Evolutionary conservation across 2,329 filamentous ascomycete genomes (phyloP).

Genomic region (Apiospora kogelbergensis): DNA sequence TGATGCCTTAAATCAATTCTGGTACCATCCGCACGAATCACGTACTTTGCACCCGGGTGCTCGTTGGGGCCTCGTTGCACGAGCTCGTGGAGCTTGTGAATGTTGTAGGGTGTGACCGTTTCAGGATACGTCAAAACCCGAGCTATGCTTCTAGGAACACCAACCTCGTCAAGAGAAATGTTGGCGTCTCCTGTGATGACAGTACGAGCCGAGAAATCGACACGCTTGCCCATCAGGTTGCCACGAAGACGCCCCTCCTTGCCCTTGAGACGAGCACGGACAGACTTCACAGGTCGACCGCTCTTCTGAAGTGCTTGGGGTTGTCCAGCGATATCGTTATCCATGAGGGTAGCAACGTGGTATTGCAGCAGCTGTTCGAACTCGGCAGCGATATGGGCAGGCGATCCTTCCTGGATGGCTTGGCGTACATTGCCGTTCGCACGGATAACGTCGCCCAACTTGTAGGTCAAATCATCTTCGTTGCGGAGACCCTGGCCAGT

Average conservation of each 20-base stretch:
- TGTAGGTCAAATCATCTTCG: constrained; percentile 99
- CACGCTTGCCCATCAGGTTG: constrained; percentile 99
- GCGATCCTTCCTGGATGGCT: constrained; percentile 87
- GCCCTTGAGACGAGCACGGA: constrained; percentile 95
- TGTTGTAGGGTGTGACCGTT: constrained; percentile 97
- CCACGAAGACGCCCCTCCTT: constrained; percentile 97
- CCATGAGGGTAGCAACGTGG: constrained; percentile 99
- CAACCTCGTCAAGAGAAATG: constrained; percentile 92
- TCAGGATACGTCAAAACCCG: constrained; percentile 93
- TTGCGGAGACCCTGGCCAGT: constrained; percentile 89
- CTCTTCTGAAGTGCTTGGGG: constrained; percentile 96
- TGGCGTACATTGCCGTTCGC: constrained; percentile 94
- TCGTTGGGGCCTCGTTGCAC: constrained; percentile 93
- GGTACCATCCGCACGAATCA: constrained; percentile 90
- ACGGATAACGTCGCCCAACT: constrained; percentile 96
- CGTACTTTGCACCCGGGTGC: constrained; percentile 94
- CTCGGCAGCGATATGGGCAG: constrained; percentile 85
- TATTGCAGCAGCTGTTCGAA: constrained; percentile 94
- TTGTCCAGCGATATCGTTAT: constrained; percentile 96
- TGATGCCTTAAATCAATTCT: constrained; percentile 94
- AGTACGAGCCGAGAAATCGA: constrained; percentile 98
- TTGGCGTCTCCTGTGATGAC: constrained; percentile 99
- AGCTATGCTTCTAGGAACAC: constrained; percentile 91
- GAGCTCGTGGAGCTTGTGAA: constrained; percentile 82
- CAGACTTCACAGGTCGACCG: constrained; percentile 93